A percentile compares a stretch with the other conserved stretches of the same genome.
Evolutionary conservation across 495 filamentous ascomycete genomes (phyloP).

Genomic region (Aspergillus cristatus): DNA sequence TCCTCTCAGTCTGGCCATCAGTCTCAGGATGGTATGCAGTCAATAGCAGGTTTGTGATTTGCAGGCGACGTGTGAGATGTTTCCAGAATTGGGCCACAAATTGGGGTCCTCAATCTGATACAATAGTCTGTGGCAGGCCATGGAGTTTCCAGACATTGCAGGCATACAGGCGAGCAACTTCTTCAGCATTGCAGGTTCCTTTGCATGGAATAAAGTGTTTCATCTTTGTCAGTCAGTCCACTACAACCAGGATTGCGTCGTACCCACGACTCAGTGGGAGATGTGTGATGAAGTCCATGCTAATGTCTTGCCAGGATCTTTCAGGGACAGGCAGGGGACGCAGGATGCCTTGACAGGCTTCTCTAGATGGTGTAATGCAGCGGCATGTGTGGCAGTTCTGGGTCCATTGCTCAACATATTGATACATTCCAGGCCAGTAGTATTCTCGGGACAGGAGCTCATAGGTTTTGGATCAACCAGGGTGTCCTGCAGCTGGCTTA

Average conservation of each 20-base stretch:
- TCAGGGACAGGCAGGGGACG: slow-evolving; percentile 8
- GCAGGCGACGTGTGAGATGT: background rate
- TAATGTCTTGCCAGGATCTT: slow-evolving; percentile 12
- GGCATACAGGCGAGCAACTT: slow-evolving; percentile 2
- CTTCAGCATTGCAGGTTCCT: background rate
- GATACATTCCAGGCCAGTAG: background rate
- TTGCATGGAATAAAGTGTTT: slow-evolving; percentile 7
- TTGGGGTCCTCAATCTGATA: slow-evolving; percentile 6
- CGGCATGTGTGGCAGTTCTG: slow-evolving; percentile 1
- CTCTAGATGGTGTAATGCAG: background rate
- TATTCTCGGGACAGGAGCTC: background rate
- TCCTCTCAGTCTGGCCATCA: slow-evolving; percentile 7
- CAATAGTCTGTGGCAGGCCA: slow-evolving; percentile 3
- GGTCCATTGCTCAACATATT: background rate
- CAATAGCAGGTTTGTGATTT: background rate
- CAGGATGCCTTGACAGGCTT: slow-evolving; percentile 8
- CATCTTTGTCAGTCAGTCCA: slow-evolving; percentile 14
- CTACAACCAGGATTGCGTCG: slow-evolving; percentile 13
- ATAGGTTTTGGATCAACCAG: background rate
- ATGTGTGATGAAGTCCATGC: slow-evolving; percentile 18
- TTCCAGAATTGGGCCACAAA: slow-evolving; percentile 7
- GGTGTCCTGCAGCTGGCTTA: background rate
- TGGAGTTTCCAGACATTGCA: slow-evolving; percentile 2
- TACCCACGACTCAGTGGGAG: slow-evolving; percentile 4
- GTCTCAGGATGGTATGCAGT: slow-evolving; percentile 6